A percentile compares a stretch with the other conserved stretches of the same genome.
Conservation (phyloP, 208 protist species). For the Leishmania major region DNA sequence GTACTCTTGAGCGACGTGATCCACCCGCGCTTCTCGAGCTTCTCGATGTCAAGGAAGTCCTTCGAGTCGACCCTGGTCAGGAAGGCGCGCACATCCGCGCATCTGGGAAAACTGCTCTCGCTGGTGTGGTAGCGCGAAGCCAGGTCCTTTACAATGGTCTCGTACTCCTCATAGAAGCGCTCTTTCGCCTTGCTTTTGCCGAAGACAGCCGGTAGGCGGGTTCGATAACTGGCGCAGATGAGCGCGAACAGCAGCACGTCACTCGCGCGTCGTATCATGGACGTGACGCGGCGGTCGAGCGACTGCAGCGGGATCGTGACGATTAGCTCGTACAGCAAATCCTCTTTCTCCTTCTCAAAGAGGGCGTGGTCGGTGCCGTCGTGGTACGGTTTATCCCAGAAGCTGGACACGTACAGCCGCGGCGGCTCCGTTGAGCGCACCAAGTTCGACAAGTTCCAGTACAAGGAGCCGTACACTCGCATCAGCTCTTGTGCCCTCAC, state of each 20-base stretch:
- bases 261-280: constrained; percentile 76
- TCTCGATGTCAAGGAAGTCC: constrained; percentile 61
- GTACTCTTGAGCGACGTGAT: constrained; percentile 46
- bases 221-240: constrained; percentile 63
- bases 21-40: constrained; percentile 61
- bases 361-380: constrained; percentile 75
- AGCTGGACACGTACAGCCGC: constrained; percentile 96
- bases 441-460: constrained; percentile 97
- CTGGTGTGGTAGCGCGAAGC: constrained; percentile 55
- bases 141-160: constrained; percentile 52
- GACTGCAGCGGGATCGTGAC: constrained; percentile 85
- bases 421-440: constrained; percentile 95
- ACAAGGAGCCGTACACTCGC: constrained; percentile 97
- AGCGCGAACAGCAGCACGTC: constrained; percentile 87
- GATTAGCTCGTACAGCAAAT: constrained; percentile 87
- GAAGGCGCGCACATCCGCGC: constrained; percentile 40
- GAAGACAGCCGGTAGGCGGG: constrained; percentile 77
- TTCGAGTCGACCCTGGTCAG: constrained; percentile 41
- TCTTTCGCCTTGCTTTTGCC: constrained; percentile 82
- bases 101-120: constrained; percentile 51
- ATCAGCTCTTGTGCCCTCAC: constrained; percentile 95
- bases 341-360: constrained; percentile 88
- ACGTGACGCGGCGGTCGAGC: constrained; percentile 92
- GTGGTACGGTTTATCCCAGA: constrained; percentile 94
- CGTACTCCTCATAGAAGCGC: constrained; percentile 60